Base-by-base conservation (phyloP, 176 grass and related monocot species). In the Urochloa ruziziensis region DNA sequence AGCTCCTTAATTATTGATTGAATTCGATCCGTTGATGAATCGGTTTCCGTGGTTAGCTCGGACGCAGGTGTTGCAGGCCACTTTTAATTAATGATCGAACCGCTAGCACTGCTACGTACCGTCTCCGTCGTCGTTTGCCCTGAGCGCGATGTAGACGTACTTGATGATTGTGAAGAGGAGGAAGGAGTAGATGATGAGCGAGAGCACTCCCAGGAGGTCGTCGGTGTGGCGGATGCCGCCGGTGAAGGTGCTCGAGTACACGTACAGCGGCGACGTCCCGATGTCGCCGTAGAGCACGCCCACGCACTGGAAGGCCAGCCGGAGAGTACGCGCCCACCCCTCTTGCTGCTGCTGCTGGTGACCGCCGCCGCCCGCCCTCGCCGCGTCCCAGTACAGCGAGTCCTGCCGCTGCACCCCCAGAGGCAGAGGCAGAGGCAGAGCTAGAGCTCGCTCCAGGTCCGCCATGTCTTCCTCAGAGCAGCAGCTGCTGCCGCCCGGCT, bases 201-300 rank as follows among this genome's bases (percentile, higher is more conserved):
- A 94, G n/a, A 94, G 92, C 23, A 89, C 92, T 19, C 92, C 92
- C 0, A 94, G 80, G 65, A 94, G 78, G 80, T 94, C 92, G 79
- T 91, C 80, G n/a, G 42, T 51, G 71, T 91, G 58, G 0, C 39
- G 28, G 56, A 94, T 60, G 52, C 89, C 92, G 32, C 44, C 24
- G 60, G 89, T 65, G 80, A 94, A 94, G 72, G 92, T 94, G 89
- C 83, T 94, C 2, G 85, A 86, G 89, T 89, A 94, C 2, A 94
- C 92, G 74, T 94, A 94, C 5, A 94, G 79, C 21, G 92, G 92
- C 35, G 92, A 91, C 25, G 89, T 94, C 4, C 92, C 89, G 64
- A 94, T 83, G 92, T 94, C 92, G 51, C 92, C 92, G 70, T 91
- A 94, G 2, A 94, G 85, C 27, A 94, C 89, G 36, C 92, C 92